phyloP scores from a whole-genome alignment of 2,329 filamentous ascomycete genomes.

The Aspergillus japonicus region DNA sequence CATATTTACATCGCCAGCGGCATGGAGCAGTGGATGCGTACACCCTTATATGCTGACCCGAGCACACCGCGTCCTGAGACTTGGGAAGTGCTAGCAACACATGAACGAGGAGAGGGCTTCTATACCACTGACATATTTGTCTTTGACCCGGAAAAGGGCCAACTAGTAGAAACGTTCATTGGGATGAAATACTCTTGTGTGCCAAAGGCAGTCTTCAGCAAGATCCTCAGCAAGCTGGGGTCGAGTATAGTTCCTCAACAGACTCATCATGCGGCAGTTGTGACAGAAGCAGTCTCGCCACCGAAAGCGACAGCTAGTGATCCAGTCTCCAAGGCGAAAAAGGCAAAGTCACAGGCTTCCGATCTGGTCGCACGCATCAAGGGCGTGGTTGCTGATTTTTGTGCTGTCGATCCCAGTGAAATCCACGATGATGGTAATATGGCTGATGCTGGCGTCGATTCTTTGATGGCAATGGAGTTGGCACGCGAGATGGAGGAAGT shows the following conservation, averaged over 20 bases:
- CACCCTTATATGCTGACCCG: conserved; percentile 18
- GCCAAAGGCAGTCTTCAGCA: conserved; percentile 20
- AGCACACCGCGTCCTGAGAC: conserved; percentile 8
- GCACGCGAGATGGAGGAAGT: conserved; percentile 41
- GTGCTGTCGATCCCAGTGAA: conserved; percentile 15
- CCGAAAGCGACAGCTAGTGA: neutral
- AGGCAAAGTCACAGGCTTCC: neutral
- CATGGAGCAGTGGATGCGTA: conserved; percentile 30
- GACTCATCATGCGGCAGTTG: neutral
- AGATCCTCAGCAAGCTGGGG: neutral
- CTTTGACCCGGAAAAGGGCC: conserved; percentile 28
- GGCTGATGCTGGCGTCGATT: conserved; percentile 48
- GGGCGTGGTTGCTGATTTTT: conserved; percentile 18
- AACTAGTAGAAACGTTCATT: conserved; percentile 31
- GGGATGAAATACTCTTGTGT: conserved; percentile 31
- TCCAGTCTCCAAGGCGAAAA: neutral
- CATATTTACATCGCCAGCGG: conserved; percentile 36
- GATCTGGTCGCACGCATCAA: conserved; percentile 12
- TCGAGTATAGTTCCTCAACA: neutral
- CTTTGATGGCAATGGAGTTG: conserved; percentile 52
- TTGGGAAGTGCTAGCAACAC: conserved; percentile 31
- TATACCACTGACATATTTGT: conserved; percentile 36
- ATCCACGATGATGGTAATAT: conserved; percentile 15
- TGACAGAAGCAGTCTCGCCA: neutral
- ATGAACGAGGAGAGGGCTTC: conserved; percentile 22